Evolutionary conservation across 2,329 filamentous ascomycete genomes (phyloP).

Genomic region (Talaromyces sp.): DNA sequence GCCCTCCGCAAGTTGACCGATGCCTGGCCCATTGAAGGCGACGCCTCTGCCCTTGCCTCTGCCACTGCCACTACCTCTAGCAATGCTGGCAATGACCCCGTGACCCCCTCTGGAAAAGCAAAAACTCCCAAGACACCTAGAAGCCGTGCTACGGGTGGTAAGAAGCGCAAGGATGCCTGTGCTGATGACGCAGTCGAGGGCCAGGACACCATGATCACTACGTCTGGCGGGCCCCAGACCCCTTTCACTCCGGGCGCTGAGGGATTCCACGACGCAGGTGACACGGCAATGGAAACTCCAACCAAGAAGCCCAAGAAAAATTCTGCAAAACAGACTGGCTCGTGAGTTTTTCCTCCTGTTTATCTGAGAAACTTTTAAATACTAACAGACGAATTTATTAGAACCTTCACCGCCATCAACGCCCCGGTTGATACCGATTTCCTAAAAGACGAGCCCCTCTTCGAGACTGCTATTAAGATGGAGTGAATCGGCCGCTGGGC

Average conservation of each 20-base stretch:
- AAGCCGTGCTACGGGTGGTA: conserved; percentile 7
- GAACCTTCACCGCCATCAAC: background rate
- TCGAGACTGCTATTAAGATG: background rate
- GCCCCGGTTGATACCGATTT: background rate
- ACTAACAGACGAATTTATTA: background rate
- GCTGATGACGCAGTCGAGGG: background rate
- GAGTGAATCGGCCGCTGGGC: background rate
- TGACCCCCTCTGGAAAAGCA: background rate
- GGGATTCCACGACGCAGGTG: background rate
- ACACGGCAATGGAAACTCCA: conserved; percentile 19
- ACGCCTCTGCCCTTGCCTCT: background rate
- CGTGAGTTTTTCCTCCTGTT: background rate
- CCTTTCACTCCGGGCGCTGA: conserved; percentile 4
- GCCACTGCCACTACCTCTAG: no score
- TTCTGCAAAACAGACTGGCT: conserved; percentile 21
- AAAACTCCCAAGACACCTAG: conserved; percentile 3
- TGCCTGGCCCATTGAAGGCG: background rate
- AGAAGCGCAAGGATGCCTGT: conserved; percentile 25
- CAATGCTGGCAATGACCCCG: background rate
- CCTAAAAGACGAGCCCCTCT: background rate
- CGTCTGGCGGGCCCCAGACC: background rate
- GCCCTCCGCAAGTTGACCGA: conserved; percentile 38
- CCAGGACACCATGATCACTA: background rate
- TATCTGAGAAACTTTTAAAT: background rate
- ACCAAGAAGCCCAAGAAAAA: conserved; percentile 25